phyloP scores from a whole-genome alignment of 306 rosid species.

The Quillaja saponaria region DNA sequence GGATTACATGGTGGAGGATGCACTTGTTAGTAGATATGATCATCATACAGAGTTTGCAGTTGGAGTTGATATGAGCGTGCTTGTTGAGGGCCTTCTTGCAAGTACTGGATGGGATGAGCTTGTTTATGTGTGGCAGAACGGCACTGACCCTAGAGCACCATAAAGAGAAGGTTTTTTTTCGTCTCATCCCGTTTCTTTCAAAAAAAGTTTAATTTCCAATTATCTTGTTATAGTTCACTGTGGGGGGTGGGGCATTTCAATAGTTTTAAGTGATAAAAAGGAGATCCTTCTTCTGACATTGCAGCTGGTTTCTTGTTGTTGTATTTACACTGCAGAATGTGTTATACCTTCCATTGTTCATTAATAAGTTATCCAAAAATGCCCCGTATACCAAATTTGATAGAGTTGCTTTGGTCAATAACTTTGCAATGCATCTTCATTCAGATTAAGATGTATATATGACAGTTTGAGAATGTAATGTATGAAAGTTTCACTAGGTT shows the following conservation, averaged over 20 bases:
- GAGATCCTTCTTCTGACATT: constrained; percentile 9
- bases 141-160: constrained; percentile 87
- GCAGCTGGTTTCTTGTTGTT: constrained; percentile 7
- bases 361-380: background rate
- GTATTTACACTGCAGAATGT: constrained; percentile 15
- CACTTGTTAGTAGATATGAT: constrained; percentile 78
- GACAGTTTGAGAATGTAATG: background rate
- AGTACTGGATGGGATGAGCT: constrained; percentile 97
- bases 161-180: constrained; percentile 34
- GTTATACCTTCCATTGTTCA: constrained; percentile 11
- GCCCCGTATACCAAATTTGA: constrained; percentile 16
- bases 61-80: constrained; percentile 91
- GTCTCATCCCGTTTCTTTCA: background rate
- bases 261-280: constrained; percentile 6
- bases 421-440: background rate
- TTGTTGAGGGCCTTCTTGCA: constrained; percentile 87
- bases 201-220: background rate
- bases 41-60: constrained; percentile 90
- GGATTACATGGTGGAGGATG: constrained; percentile 91
- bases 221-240: constrained; percentile 23
- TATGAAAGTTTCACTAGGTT: background rate
- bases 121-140: constrained; percentile 90
- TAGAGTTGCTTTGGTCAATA: constrained; percentile 21
- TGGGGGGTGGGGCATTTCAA: constrained; percentile 8
- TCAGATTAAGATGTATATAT: background rate